Conservation (phyloP, 352 stramenopile species). For the Phytophthora melonis region DNA sequence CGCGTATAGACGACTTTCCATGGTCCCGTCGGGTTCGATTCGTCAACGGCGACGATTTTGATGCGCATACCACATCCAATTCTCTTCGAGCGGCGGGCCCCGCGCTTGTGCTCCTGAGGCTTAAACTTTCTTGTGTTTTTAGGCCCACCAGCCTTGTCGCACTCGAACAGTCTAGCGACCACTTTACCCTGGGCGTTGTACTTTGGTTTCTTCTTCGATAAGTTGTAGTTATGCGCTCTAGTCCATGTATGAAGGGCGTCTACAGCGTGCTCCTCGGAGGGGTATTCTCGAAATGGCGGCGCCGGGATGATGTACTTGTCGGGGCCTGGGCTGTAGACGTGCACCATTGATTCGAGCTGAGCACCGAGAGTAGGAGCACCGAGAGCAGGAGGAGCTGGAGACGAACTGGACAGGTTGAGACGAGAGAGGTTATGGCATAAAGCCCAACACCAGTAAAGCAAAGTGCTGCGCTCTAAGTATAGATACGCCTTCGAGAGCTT, state of each 20-base stretch:
- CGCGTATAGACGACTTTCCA: slow-evolving; percentile 12
- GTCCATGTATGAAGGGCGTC: not conserved
- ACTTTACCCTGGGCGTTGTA: not conserved
- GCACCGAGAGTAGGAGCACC: too few relatives aligned
- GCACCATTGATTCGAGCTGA: too few relatives aligned
- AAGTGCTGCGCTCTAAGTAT: too few relatives aligned
- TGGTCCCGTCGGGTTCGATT: not conserved
- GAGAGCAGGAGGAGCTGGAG: too few relatives aligned
- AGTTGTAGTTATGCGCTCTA: not conserved
- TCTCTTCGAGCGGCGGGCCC: not conserved
- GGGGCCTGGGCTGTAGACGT: too few relatives aligned
- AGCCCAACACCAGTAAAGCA: too few relatives aligned
- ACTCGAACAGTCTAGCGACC: not conserved
- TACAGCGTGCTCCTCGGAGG: too few relatives aligned
- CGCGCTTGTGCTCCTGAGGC: not conserved
- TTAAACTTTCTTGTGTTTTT: not conserved
- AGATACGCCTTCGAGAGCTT: too few relatives aligned
- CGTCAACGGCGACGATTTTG: not conserved
- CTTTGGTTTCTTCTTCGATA: not conserved
- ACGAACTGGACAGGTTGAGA: too few relatives aligned
- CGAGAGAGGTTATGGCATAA: too few relatives aligned
- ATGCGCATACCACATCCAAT: slow-evolving; percentile 7
- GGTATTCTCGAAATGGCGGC: too few relatives aligned
- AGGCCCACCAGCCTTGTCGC: not conserved
- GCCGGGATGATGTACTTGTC: too few relatives aligned